Evolutionary conservation across 768 basidiomycete genomes (phyloP).

Genomic region (Phylloporus sp.): DNA sequence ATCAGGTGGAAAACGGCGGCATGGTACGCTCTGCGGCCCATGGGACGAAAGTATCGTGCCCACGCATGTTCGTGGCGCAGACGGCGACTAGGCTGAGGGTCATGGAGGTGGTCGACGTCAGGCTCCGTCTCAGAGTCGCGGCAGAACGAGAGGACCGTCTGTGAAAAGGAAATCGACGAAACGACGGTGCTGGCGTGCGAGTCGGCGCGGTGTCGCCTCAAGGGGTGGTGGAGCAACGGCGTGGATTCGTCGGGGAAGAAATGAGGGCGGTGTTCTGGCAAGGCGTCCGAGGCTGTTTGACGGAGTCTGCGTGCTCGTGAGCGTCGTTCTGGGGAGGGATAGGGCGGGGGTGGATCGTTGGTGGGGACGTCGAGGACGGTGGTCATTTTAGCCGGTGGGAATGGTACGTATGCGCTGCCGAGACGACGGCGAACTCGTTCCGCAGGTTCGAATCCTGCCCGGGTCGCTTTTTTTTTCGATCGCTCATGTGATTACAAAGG

Average conservation of each 20-base stretch:
- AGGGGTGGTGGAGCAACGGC: slow-evolving; percentile 38
- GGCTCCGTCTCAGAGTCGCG: slow-evolving; percentile 44
- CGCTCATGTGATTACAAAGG: background rate
- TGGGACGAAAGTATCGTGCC: slow-evolving; percentile 61
- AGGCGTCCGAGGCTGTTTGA: slow-evolving; percentile 29
- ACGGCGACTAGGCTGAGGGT: too few species aligned
- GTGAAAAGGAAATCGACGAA: slow-evolving; percentile 51
- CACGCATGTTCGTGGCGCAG: slow-evolving; percentile 32
- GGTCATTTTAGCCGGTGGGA: slow-evolving; percentile 7
- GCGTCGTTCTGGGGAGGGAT: slow-evolving; percentile 50
- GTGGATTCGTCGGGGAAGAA: slow-evolving; percentile 39
- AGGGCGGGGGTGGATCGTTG: slow-evolving; percentile 67
- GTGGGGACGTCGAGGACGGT: slow-evolving; percentile 5
- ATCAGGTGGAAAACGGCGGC: slow-evolving; percentile 62
- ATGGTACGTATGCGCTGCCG: too few species aligned
- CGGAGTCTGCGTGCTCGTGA: slow-evolving; percentile 33
- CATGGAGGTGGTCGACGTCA: too few species aligned
- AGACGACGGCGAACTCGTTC: slow-evolving; percentile 13
- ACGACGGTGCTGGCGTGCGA: slow-evolving; percentile 52
- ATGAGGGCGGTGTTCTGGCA: slow-evolving; percentile 31
- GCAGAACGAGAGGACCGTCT: slow-evolving; percentile 68
- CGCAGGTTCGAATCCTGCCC: slow-evolving; percentile 68
- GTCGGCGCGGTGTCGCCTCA: slow-evolving; percentile 45
- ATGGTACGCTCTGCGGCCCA: slow-evolving; percentile 55
- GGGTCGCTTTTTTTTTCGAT: slow-evolving; percentile 39